Percentiles rank a stretch among this genome's conserved stretches.
Evolutionary conservation across 2,329 filamentous ascomycete species (phyloP).

Genomic region (Fusarium mundagurra): DNA sequence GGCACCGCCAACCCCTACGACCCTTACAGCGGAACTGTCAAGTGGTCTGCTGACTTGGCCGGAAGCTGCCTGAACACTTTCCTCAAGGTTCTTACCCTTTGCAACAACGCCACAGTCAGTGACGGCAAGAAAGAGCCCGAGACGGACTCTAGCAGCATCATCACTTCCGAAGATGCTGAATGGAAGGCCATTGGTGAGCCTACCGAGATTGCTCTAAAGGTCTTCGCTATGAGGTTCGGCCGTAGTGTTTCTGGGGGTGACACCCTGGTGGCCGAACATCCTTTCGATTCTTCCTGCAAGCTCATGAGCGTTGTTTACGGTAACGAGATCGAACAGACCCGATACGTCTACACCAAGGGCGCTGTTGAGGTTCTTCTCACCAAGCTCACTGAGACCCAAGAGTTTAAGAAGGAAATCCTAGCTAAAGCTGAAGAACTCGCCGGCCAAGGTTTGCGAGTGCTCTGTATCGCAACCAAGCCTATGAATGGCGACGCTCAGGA

Average conservation of each 20-base stretch:
- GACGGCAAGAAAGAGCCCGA: conserved; percentile 59
- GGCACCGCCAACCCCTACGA: conserved; percentile 69
- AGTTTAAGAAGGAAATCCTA: conserved; percentile 57
- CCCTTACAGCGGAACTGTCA: conserved; percentile 64
- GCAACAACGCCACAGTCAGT: conserved; percentile 66
- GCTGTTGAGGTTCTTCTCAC: conserved; percentile 67
- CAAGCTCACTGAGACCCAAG: conserved; percentile 58
- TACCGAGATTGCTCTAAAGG: conserved; percentile 78
- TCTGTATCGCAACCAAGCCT: conserved; percentile 69
- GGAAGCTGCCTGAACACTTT: conserved; percentile 57
- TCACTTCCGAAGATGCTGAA: conserved; percentile 54
- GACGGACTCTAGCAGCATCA: conserved; percentile 58
- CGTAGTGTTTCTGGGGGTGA: conserved; percentile 58
- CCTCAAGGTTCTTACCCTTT: conserved; percentile 66
- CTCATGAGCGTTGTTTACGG: conserved; percentile 77
- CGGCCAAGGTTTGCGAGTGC: conserved; percentile 72
- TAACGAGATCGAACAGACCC: conserved; percentile 46
- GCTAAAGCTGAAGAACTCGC: conserved; percentile 66
- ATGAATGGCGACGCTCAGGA: conserved; percentile 51
- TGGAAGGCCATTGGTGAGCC: conserved; percentile 74
- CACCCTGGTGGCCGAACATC: conserved; percentile 70
- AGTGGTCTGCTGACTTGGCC: conserved; percentile 54
- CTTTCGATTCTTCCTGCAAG: conserved; percentile 79
- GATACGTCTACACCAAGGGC: conserved; percentile 65
- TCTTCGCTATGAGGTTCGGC: conserved; percentile 76